A percentile compares a stretch with the other conserved stretches of the same genome.
Evolutionary conservation across 176 grass and related monocot species (phyloP).

Genomic region (Tillandsia leiboldiana): DNA sequence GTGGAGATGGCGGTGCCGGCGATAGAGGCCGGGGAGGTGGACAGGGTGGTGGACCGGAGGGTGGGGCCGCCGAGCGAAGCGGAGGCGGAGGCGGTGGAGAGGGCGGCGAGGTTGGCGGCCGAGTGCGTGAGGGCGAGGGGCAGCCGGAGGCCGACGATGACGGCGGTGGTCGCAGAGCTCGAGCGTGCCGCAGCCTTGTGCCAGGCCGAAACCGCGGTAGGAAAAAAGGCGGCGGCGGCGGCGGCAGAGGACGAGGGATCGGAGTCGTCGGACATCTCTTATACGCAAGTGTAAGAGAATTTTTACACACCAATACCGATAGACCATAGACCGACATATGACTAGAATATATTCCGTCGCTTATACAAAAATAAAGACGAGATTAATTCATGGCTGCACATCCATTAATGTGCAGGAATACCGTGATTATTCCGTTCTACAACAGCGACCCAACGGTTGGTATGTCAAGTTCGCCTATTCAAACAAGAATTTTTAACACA

Average conservation of each 20-base stretch:
- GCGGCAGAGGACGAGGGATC: background rate
- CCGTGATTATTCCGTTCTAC: too few species aligned
- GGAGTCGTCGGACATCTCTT: slow-evolving; percentile 39
- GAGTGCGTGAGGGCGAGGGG: slow-evolving; percentile 58
- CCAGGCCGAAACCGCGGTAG: background rate
- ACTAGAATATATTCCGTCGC: too few species aligned
- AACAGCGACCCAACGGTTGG: too few species aligned
- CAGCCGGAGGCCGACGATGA: slow-evolving; percentile 52
- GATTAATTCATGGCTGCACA: too few species aligned
- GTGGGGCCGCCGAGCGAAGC: slow-evolving; percentile 26
- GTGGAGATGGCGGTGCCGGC: slow-evolving; percentile 64
- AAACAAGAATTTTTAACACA: background rate
- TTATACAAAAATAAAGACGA: too few species aligned
- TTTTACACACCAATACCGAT: too few species aligned
- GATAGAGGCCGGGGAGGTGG: slow-evolving; percentile 25
- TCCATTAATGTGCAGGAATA: too few species aligned
- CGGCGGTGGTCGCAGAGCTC: slow-evolving; percentile 56
- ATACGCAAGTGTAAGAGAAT: slow-evolving; percentile 21
- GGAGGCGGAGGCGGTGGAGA: slow-evolving; percentile 52
- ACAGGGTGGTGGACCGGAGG: slow-evolving; percentile 34
- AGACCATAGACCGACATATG: too few species aligned
- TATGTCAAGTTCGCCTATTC: too few species aligned
- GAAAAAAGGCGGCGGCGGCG: background rate
- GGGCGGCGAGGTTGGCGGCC: slow-evolving; percentile 38
- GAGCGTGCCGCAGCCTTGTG: slow-evolving; percentile 61